Evolutionary conservation across 305 asterid species (phyloP).

Genomic region (Striga hermonthica): DNA sequence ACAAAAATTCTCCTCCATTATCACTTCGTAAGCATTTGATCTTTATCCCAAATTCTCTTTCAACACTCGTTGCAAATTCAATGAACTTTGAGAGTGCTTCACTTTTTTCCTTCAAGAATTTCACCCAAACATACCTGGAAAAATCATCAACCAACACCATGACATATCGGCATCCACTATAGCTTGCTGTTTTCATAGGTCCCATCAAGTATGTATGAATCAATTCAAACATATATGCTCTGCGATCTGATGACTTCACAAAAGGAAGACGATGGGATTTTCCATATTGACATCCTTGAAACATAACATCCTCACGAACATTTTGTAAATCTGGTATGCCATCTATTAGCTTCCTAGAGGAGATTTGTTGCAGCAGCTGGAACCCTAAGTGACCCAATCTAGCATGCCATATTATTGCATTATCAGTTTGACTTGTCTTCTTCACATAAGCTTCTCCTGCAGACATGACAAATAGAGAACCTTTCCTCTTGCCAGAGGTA

Average conservation of each 20-base stretch:
- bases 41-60: background rate
- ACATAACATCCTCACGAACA: background rate
- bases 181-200: conserved; percentile 23
- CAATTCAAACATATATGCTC: background rate
- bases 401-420: conserved; percentile 28
- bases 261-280: background rate
- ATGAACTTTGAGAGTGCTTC: conserved; percentile 15
- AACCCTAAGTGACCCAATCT: conserved; percentile 24
- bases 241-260: background rate
- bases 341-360: background rate
- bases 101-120: conserved; percentile 19
- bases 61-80: conserved; percentile 8
- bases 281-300: background rate
- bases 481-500: background rate
- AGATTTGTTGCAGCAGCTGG: conserved; percentile 5
- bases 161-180: conserved; percentile 3
- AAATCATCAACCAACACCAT: conserved; percentile 26
- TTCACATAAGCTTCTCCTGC: background rate
- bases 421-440: conserved; percentile 15
- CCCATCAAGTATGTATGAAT: conserved; percentile 20
- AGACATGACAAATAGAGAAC: background rate
- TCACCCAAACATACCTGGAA: conserved; percentile 7
- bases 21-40: conserved; percentile 18
- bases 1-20: conserved; percentile 13
- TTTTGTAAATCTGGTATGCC: background rate